Evolutionary conservation across 306 rosid species (phyloP), one percentile per base, ranked within the genome.

Genomic region (Quercus engelmannii): DNA sequence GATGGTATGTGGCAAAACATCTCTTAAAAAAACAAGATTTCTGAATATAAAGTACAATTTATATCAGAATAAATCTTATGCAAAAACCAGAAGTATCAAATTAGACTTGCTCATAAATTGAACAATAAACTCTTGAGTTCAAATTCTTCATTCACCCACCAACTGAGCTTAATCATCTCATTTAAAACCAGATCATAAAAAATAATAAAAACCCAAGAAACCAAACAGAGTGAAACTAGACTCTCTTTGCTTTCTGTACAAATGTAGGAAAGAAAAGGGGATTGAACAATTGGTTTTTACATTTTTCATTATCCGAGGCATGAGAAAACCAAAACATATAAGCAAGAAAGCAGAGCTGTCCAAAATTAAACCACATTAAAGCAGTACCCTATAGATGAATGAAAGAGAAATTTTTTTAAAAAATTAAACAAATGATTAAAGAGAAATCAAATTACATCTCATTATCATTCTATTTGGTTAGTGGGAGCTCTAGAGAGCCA

Each of bases 11-110:
- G 83, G 52, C 74, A 82, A 19, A 76, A 56, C 70, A 41, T 78
- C 86, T 63, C 89, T 80, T 77, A 86, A 81, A 54, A 79, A 61
- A 19, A 79, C 72, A 12, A 63, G 90, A 86, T 78, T 88, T 83
- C 97, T 95, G 89, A 8, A 72, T 74, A 52, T n/a, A 71, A 49
- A n/a, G 12, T 59, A 54, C 49, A 55, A 56, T 76, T 75, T 15
- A 20, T 30, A 71, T 71, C 63, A 55, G 63, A 90, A 64, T 74
- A 73, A 76, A 82, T 25, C 64, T 70, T 67, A 57, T 3, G 3
- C 31, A 17, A 61, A 62, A 74, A 62, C 26, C 72, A 68, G 49
- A 10, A 68, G 26, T 67, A 35, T 67, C 20, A 51, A 21, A 35
- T 8, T 19, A 26, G 8, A n/a, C 49, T 67, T 67, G 51, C 26